phyloP scores from a whole-genome alignment of 2,329 filamentous ascomycete species.

The Colletotrichum orbiculare region DNA sequence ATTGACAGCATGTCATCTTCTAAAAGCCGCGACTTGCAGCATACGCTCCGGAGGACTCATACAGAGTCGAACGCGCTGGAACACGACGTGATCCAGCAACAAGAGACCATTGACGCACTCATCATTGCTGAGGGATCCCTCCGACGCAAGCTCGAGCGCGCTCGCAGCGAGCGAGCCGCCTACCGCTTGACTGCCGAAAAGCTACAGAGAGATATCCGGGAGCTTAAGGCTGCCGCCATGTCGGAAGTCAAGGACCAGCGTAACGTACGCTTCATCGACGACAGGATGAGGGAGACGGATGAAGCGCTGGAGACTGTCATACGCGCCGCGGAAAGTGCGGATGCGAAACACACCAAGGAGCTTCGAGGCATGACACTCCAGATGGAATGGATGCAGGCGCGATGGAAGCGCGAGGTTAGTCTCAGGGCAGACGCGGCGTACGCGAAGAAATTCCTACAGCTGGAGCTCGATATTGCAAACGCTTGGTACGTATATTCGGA shows the following conservation, averaged over 20 bases:
- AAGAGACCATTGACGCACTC: constrained; percentile 70
- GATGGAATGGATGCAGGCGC: constrained; percentile 89
- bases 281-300: constrained; percentile 53
- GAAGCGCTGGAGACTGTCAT: constrained; percentile 69
- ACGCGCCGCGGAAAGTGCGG: constrained; percentile 68
- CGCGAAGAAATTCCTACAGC: constrained; percentile 85
- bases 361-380: constrained; percentile 87
- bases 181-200: constrained; percentile 66
- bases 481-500: constrained; percentile 81
- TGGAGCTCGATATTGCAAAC: constrained; percentile 85
- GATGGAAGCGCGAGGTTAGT: constrained; percentile 81
- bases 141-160: constrained; percentile 75
- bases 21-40: constrained; percentile 67
- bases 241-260: constrained; percentile 44
- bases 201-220: constrained; percentile 62
- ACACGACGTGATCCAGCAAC: constrained; percentile 76
- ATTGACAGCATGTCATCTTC: constrained; percentile 42
- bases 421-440: constrained; percentile 85
- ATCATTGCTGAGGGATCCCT: constrained; percentile 68
- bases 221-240: constrained; percentile 54
- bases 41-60: constrained; percentile 71
- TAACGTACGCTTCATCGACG: constrained; percentile 44
- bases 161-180: constrained; percentile 72
- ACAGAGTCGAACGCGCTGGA: constrained; percentile 76
- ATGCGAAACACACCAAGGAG: constrained; percentile 78